These are phyloP conservation scores for Colletotrichum lindemuthianum DNA, from an alignment of 2,329 filamentous ascomycete genomes.

Conservation along the genomic window DNA sequence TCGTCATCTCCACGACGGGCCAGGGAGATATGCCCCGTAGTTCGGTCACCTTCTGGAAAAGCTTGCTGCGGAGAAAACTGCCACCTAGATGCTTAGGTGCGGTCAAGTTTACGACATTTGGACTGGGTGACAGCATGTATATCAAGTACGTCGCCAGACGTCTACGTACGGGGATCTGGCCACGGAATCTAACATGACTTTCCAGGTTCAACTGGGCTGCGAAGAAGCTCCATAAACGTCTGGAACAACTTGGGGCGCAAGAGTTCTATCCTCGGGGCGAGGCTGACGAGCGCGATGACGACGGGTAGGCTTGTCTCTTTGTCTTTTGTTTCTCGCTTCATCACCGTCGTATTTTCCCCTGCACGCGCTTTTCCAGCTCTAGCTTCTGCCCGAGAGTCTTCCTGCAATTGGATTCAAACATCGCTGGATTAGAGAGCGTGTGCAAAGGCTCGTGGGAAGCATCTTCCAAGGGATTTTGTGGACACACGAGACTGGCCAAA, in stretches of 20 bases:
- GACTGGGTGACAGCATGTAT: slow-evolving; percentile 94
- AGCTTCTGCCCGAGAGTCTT: too few species aligned
- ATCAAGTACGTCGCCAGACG: slow-evolving; percentile 69
- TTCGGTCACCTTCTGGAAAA: slow-evolving; percentile 84
- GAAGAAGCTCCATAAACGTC: slow-evolving; percentile 84
- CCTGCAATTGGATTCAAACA: too few species aligned
- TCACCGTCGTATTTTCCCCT: neutral
- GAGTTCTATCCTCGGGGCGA: slow-evolving; percentile 84
- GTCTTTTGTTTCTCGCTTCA: neutral
- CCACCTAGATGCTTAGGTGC: slow-evolving; percentile 73
- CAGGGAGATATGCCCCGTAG: slow-evolving; percentile 94
- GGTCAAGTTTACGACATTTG: slow-evolving; percentile 85
- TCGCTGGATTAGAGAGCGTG: too few species aligned
- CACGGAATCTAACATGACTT: neutral
- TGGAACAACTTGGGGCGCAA: slow-evolving; percentile 83
- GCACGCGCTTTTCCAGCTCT: too few species aligned
- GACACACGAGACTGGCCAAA: too few species aligned
- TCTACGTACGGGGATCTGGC: neutral
- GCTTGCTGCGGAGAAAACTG: slow-evolving; percentile 81
- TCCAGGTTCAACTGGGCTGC: slow-evolving; percentile 90
- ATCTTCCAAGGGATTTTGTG: too few species aligned
- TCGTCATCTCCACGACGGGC: slow-evolving; percentile 91
- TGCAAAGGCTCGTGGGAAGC: too few species aligned
- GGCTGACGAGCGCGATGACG: slow-evolving; percentile 91
- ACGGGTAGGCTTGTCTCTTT: slow-evolving; percentile 72